Evolutionary conservation across 495 filamentous ascomycete genomes (phyloP), one percentile per base, ranked within the genome.

Genomic region (Recurvomyces mirabilis): DNA sequence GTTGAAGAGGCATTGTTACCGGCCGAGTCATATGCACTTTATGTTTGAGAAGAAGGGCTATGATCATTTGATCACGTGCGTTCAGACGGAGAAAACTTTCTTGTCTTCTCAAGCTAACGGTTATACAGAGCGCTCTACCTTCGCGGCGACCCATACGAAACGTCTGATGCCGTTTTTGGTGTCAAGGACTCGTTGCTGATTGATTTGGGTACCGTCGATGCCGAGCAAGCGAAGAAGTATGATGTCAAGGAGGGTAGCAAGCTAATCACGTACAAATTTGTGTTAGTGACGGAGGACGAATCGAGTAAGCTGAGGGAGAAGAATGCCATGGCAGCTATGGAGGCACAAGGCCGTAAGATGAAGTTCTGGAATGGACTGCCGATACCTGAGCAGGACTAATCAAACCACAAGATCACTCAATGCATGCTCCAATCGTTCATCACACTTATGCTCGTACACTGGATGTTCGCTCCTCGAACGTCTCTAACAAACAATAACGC

Each of bases 11-110:
- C 88, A 94, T 66, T 75, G 79, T 47, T 93, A 77, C 66, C 66
- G 88, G 29, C 88, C 88, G 20, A 78, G 79, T 34, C 87, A 95
- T 68, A 79, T 94, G 71, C 88, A 94, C 65, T 94, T 94, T 57
- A 91, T 93, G 84, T 93, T 94, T 64, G 74, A 81, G 60, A 93
- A 87, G 68, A 65, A 70, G 62, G 86, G 79, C 0, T 93, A 79
- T 61, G 86, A 94, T 63, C 73, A 82, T 56, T 66, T 95, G 53
- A 77, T 94, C 54, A 95, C 88, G 81, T 87, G 63, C 48, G 78
- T 74, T 1, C 23, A 40, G 38, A 14, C 15, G n/a, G 19, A 14
- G 11, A 22, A 18, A 25, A 3, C 12, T 12, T 28, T 10, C 14
- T 18, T 37, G n/a, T 12, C 28, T 5, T 1, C 18, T 3, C 24